phyloP scores from a whole-genome alignment of 2,329 filamentous ascomycete genomes.

The Phaeosphaeria sp. region DNA sequence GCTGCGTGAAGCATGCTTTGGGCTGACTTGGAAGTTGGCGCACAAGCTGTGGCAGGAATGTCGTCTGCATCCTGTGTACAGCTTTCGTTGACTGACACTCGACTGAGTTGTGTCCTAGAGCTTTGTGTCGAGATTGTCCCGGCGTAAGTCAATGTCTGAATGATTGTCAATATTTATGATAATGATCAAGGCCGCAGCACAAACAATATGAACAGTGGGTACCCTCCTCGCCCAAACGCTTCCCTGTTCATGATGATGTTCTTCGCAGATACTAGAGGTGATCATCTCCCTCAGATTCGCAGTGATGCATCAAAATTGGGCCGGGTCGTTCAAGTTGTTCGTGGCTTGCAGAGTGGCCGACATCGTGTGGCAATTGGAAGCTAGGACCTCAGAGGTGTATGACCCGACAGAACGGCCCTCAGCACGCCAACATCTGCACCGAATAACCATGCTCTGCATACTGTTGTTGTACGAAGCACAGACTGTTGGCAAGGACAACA shows the following conservation, averaged over 20 bases:
- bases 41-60: not conserved
- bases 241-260: not conserved
- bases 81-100: not conserved
- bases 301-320: not conserved
- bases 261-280: not conserved
- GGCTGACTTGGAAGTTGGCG: too few species aligned
- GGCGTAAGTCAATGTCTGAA: too few species aligned
- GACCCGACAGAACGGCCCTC: not conserved
- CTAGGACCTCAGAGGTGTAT: not conserved
- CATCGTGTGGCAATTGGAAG: not conserved
- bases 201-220: too few species aligned
- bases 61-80: not conserved
- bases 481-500: not conserved
- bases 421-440: not conserved
- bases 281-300: not conserved
- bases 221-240: too few species aligned
- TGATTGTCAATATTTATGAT: too few species aligned
- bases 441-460: not conserved
- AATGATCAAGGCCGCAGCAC: too few species aligned
- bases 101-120: not conserved
- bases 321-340: not conserved
- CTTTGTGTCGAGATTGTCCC: too few species aligned
- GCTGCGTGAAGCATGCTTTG: not conserved
- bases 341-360: not conserved
- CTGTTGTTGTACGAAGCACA: not conserved